These are phyloP conservation scores for Wickerhamomyces strasburgensis DNA, from an alignment of 805 yeast species.

Conservation along the genomic window DNA sequence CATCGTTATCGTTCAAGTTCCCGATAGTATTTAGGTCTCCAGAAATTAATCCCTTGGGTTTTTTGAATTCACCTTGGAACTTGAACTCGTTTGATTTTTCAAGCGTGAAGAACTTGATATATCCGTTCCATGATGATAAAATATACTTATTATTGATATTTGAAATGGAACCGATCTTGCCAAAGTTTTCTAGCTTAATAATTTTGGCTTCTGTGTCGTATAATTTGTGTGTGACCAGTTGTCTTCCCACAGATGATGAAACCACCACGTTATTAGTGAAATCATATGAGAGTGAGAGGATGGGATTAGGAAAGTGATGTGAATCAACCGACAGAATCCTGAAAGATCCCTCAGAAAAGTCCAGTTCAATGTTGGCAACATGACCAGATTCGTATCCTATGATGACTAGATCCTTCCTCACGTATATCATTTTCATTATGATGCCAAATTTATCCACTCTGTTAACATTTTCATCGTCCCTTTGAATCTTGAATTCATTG, in stretches of 20 bases:
- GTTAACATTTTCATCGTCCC: slow-evolving; percentile 9
- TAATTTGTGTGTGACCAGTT: slow-evolving; percentile 29
- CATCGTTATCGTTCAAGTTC: slow-evolving; percentile 23
- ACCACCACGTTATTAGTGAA: slow-evolving; percentile 24
- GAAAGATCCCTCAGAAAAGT: slow-evolving; percentile 3
- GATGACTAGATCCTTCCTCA: slow-evolving; percentile 28
- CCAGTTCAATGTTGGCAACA: slow-evolving; percentile 31
- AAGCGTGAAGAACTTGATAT: slow-evolving; percentile 30
- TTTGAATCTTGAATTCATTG: slow-evolving; percentile 14
- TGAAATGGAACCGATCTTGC: slow-evolving; percentile 32
- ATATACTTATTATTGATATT: slow-evolving; percentile 24
- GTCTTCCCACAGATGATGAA: slow-evolving; percentile 47
- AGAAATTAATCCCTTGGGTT: slow-evolving; percentile 22
- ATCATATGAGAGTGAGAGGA: slow-evolving; percentile 38
- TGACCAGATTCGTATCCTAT: slow-evolving; percentile 79
- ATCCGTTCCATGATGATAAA: slow-evolving; percentile 51
- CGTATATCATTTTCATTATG: slow-evolving; percentile 52
- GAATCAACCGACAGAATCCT: slow-evolving; percentile 14
- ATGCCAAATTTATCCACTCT: slow-evolving; percentile 49
- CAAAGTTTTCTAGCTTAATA: slow-evolving; percentile 25
- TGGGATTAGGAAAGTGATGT: slow-evolving; percentile 50
- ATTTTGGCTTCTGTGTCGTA: neutral
- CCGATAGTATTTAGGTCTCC: slow-evolving; percentile 25
- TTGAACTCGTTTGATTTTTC: slow-evolving; percentile 9
- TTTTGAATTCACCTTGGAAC: slow-evolving; percentile 20